These are phyloP conservation scores for Phytophthora kernoviae DNA, from an alignment of 352 stramenopile genomes.

Conservation along the genomic window DNA sequence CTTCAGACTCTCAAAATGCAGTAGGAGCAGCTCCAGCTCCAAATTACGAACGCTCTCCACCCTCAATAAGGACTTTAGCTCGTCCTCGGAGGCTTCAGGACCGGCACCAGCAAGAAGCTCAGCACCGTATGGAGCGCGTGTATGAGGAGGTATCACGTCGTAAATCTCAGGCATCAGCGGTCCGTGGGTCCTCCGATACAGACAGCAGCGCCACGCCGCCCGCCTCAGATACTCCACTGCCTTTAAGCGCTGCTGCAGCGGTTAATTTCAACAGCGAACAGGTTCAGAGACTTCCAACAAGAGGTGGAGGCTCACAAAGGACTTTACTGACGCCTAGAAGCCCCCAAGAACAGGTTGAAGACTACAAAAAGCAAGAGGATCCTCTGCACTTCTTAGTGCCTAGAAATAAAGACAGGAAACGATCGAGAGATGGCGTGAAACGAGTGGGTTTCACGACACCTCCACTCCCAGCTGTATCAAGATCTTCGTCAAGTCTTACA, in stretches of 20 bases:
- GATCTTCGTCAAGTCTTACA: constrained; percentile 17
- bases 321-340: neutral
- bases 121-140: constrained; percentile 58
- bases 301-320: neutral
- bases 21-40: constrained; percentile 20
- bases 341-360: neutral
- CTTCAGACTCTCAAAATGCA: constrained; percentile 7
- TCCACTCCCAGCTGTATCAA: constrained; percentile 7
- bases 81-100: neutral
- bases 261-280: constrained; percentile 31
- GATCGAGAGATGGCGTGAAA: constrained; percentile 23
- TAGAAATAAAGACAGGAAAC: constrained; percentile 28
- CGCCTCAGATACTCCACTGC: constrained; percentile 12
- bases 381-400: constrained; percentile 15
- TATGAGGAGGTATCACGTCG: constrained; percentile 52
- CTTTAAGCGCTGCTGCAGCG: neutral
- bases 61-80: constrained; percentile 8
- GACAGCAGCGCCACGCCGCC: constrained; percentile 30
- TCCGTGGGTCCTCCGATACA: constrained; percentile 30
- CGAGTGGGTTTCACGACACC: constrained; percentile 34
- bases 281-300: neutral
- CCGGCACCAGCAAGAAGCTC: constrained; percentile 27
- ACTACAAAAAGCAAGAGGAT: constrained; percentile 3
- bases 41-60: constrained; percentile 1
- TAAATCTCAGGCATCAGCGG: constrained; percentile 31